Conservation (phyloP, 306 rosid genomes). For the Lathyrus oleraceus region DNA sequence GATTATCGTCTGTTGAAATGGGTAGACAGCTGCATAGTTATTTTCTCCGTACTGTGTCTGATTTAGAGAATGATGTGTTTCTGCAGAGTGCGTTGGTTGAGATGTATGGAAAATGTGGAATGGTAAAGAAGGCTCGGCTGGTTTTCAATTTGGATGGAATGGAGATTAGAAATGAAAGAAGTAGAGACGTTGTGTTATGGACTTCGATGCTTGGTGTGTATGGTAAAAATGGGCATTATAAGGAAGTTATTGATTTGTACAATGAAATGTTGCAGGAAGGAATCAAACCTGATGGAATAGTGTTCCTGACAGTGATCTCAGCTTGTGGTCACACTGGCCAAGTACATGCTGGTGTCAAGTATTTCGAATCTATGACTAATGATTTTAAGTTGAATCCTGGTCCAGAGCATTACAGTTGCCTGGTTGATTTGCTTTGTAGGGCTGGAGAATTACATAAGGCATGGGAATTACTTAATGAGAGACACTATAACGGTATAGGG, state of each 20-base stretch:
- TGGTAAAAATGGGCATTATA: constrained; percentile 60
- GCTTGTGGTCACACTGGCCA: constrained; percentile 77
- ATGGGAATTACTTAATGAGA: constrained; percentile 60
- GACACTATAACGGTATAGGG: constrained; percentile 32
- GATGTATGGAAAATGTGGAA: constrained; percentile 80
- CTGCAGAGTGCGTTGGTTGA: constrained; percentile 69
- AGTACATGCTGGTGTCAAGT: constrained; percentile 61
- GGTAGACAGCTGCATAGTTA: constrained; percentile 70
- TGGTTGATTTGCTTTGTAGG: constrained; percentile 75
- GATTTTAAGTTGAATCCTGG: constrained; percentile 66
- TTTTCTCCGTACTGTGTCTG: constrained; percentile 44
- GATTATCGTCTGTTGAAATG: constrained; percentile 55
- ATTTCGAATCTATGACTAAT: constrained; percentile 65
- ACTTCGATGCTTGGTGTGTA: constrained; percentile 79
- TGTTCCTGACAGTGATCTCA: constrained; percentile 69
- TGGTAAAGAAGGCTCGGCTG: constrained; percentile 58
- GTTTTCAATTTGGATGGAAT: constrained; percentile 59
- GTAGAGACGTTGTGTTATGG: constrained; percentile 66
- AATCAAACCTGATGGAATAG: constrained; percentile 63
- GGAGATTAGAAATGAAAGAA: constrained; percentile 41
- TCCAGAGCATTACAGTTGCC: constrained; percentile 70
- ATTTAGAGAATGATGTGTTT: constrained; percentile 56
- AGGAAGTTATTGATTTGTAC: constrained; percentile 57
- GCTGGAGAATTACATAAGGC: constrained; percentile 77
- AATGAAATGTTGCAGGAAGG: constrained; percentile 67